Percentiles rank a stretch among this genome's conserved stretches.
phyloP scores from a whole-genome alignment of 106 monocot genomes.

The Acorus calamus region DNA sequence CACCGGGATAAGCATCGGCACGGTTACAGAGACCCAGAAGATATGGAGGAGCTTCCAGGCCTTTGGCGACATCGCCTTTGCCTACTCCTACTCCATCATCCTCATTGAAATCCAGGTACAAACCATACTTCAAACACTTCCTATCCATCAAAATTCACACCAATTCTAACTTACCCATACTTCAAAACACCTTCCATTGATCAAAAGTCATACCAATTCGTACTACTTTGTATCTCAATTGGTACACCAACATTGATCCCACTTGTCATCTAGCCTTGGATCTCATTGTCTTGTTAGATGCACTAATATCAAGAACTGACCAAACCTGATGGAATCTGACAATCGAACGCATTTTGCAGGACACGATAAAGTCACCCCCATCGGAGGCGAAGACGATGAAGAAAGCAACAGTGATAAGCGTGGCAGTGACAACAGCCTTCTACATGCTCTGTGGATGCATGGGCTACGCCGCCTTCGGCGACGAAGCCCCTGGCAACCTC shows the following conservation, averaged over 20 bases:
- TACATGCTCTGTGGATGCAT: constrained; percentile 78
- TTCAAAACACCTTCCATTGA: not conserved
- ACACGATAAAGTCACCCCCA: constrained; percentile 69
- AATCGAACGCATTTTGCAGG: constrained; percentile 13
- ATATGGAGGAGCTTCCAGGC: constrained; percentile 80
- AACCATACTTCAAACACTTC: not conserved
- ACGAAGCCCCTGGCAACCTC: constrained; percentile 68
- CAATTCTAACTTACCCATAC: too few relatives aligned
- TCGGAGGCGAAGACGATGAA: constrained; percentile 74
- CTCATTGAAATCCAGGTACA: constrained; percentile 89
- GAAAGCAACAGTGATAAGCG: constrained; percentile 45
- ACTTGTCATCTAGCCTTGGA: not conserved
- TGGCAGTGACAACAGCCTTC: constrained; percentile 59
- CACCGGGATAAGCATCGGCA: constrained; percentile 47
- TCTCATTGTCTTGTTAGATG: too few relatives aligned
- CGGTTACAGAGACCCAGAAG: constrained; percentile 44
- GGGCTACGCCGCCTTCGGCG: constrained; percentile 90
- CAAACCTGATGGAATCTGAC: too few relatives aligned
- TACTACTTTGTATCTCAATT: too few relatives aligned
- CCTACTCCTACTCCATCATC: constrained; percentile 88
- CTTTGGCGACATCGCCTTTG: constrained; percentile 85
- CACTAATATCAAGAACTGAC: too few relatives aligned
- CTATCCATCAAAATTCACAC: not conserved
- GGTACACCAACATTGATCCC: too few relatives aligned
- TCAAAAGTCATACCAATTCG: not conserved